Evolutionary conservation across 495 filamentous ascomycete species (phyloP).

Genomic region (Aspergillus baeticus): DNA sequence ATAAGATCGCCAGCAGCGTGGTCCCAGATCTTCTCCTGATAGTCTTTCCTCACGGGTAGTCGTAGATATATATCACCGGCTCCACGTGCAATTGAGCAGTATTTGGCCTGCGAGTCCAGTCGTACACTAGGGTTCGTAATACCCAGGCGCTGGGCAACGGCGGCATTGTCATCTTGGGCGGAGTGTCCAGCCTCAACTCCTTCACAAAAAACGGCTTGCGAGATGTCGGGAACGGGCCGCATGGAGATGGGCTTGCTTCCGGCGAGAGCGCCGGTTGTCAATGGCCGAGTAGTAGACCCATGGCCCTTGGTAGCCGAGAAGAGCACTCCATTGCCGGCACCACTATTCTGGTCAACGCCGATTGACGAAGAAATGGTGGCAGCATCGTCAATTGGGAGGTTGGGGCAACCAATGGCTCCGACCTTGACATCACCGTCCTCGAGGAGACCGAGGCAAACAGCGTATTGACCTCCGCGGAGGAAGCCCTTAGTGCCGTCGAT

Average conservation of each 20-base stretch:
- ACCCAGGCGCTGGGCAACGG: conserved; percentile 78
- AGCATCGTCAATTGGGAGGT: conserved; percentile 80
- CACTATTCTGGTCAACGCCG: conserved; percentile 65
- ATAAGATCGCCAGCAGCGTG: conserved; percentile 96
- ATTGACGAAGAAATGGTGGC: conserved; percentile 64
- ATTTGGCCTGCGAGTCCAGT: conserved; percentile 98
- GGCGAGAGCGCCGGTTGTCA: conserved; percentile 58
- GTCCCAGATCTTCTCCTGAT: conserved; percentile 99
- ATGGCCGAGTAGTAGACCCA: conserved; percentile 74
- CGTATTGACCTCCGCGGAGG: conserved; percentile 95
- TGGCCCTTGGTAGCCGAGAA: conserved; percentile 75
- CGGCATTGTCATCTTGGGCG: conserved; percentile 78
- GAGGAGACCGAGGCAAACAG: conserved; percentile 87
- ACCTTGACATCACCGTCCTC: conserved; percentile 94
- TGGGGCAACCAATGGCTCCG: conserved; percentile 91
- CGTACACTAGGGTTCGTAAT: conserved; percentile 83
- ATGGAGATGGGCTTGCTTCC: conserved; percentile 68
- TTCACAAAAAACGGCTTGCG: conserved; percentile 88
- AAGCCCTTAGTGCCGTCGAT: conserved; percentile 99
- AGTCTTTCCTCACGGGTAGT: conserved; percentile 76
- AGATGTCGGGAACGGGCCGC: conserved; percentile 70
- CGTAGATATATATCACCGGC: conserved; percentile 93
- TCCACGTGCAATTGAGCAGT: conserved; percentile 91
- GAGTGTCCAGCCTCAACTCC: conserved; percentile 91
- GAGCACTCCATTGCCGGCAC: conserved; percentile 72